Evolutionary conservation across 2,329 filamentous ascomycete genomes (phyloP), one percentile per base, ranked within the genome.

Genomic region (Alternaria dauci): DNA sequence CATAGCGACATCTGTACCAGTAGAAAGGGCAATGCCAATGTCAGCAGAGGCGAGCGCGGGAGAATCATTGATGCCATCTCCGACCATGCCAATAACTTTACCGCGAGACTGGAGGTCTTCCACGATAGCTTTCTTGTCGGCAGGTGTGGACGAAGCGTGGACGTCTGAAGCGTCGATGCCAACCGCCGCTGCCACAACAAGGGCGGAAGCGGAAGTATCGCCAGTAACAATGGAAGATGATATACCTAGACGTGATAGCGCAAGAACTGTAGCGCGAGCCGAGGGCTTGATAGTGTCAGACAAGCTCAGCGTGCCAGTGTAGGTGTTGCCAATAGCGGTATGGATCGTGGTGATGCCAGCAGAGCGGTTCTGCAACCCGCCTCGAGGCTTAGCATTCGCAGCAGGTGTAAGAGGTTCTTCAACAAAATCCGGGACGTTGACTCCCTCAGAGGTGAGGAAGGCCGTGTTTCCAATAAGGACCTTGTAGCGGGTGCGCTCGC

Each of bases 11-110:
- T 98, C 95, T 0, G 95, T 98, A 58, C 95, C 95, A 8, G 90
- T 93, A 5, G 92, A 87, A 79, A 99, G 92, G 59, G 94, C 94
- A 68, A 99, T 97, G 65, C 95, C 95, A 28, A 98, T 89, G 69
- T 96, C 89, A 11, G 95, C 94, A 0, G 93, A 96, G 0, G 93
- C 95, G 11, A 99, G 87, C 0, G 95, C 95, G 0, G 95, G 95
- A 0, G 93, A 97, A 81, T 99, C 95, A 79, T 99, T 99, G 85
- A 99, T 97, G 42, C 95, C 95, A 78, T 99, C 95, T 53, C 95
- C 76, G 14, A 98, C 94, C 95, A 99, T 99, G 68, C 92, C 95
- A 26, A 98, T 92, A 51, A 91, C 84, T 70, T 93, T 87, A 62
- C 93, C 93, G 38, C 73, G 72, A 0, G 84, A 82, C 80, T 97